A percentile compares a stretch with the other conserved stretches of the same genome.
Evolutionary conservation across 306 rosid species (phyloP).

Genomic region (Gynostemma pentaphyllum): DNA sequence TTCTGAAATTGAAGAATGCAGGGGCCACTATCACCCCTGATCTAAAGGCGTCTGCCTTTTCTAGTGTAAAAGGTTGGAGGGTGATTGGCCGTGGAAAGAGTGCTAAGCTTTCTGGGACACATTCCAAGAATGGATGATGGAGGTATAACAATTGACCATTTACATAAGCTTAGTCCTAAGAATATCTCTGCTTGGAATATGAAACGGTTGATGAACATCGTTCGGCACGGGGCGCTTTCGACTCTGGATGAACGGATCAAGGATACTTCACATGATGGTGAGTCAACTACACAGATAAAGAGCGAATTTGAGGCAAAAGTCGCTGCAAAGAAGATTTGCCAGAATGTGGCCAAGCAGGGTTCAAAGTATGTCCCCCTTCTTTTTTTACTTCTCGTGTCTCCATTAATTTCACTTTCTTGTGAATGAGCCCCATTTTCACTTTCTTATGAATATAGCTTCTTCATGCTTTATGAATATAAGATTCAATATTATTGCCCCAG

Average conservation of each 20-base stretch:
- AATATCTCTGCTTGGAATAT: constrained; percentile 92
- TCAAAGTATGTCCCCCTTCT: constrained; percentile 36
- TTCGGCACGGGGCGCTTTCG: constrained; percentile 49
- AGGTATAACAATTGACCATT: constrained; percentile 59
- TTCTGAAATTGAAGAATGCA: constrained; percentile 61
- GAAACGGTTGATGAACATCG: constrained; percentile 74
- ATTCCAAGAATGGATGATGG: constrained; percentile 38
- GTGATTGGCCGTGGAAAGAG: constrained; percentile 25
- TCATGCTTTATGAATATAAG: background rate
- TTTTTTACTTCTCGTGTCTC: background rate
- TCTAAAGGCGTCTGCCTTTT: constrained; percentile 35
- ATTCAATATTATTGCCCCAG: background rate
- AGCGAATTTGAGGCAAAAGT: constrained; percentile 70
- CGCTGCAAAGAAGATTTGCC: constrained; percentile 73
- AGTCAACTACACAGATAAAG: constrained; percentile 39
- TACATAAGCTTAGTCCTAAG: constrained; percentile 62
- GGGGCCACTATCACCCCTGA: constrained; percentile 77
- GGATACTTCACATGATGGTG: constrained; percentile 35
- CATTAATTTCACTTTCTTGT: background rate
- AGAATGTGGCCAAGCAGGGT: constrained; percentile 61
- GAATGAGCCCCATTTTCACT: background rate
- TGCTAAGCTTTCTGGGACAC: constrained; percentile 25
- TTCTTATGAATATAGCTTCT: background rate
- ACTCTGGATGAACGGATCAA: constrained; percentile 63
- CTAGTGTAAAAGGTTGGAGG: constrained; percentile 24